Base-by-base conservation (phyloP, 2,329 filamentous ascomycete species). In the Rhynchosporium graminicola region DNA sequence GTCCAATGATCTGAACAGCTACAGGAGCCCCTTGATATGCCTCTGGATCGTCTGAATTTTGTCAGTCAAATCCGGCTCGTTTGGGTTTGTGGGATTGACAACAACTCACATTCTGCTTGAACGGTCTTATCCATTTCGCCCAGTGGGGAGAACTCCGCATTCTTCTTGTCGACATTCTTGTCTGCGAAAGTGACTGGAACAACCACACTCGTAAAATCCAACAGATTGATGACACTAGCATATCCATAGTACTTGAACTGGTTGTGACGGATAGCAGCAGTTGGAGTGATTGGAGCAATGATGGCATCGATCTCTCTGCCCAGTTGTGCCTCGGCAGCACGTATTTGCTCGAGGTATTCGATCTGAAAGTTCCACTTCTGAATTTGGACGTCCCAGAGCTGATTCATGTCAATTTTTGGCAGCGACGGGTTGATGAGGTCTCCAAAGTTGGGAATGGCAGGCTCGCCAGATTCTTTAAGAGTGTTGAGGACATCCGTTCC, bases 141-240 rank as follows among this genome's bases (percentile, higher is more conserved):
- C 47, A 71, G n/a, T 0, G 65, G 63, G 31, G 63, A 61, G 46
- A 65, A 72, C 3, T 28, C 57, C 13, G 62, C 59, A 13, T 70
- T 60, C 28, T 68, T 70, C n/a, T 60, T 45, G 61, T 80, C 78
- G 1, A 77, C 57, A 0, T 55, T 63, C 68, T 77, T 77, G 61
- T 80, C 77, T 0, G 76, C 77, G 57, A 74, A 76, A 0, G 76
- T 78, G 3, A 80, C 76, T 0, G 79, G 79, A 0, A 80, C 73
- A 13, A 78, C 76, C 1, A 78, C 76, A 50, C 74, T 77, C 1
- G 77, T 70, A 31, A 71, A 69, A 61, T 74, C 71, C 1, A 73
- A 38, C 33, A 73, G 40, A 51, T 72, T 73, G 7, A 70, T 64
- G 10, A 63, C 65, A 59, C 55, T 68, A 0, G 70, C 62, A 59